Evolutionary conservation across 768 basidiomycete genomes (phyloP), one percentile per base, ranked within the genome.

Genomic region (Rhizopogon salebrosus): DNA sequence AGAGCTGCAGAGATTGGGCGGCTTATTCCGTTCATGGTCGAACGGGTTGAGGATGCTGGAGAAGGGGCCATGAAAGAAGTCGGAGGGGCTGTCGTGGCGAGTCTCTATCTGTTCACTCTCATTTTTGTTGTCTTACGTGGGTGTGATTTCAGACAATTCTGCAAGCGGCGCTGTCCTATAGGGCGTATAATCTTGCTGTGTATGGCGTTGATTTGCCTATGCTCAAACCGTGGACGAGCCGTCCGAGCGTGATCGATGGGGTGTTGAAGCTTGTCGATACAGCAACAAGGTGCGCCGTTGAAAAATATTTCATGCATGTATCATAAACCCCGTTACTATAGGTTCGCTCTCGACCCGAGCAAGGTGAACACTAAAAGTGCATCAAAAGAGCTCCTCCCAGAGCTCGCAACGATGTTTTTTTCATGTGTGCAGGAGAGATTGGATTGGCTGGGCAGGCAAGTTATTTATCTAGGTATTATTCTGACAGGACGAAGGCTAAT

Each of bases 141-240:
- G 16, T 10, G 11, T 45, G 48, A 22, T 37, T 40, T 6, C 41
- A 95, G 94, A 82, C 80, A 31, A 79, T 89, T 11, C 75, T 89
- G 37, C 78, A 78, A 59, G 84, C 91, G 2, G 85, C 91, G 0
- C 74, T 83, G 46, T 82, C 85, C 31, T 92, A 90, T 65, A 81
- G 94, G 37, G 77, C 79, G 35, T 83, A 85, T 57, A 86, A 90
- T 59, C 63, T 79, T 2, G 74, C 76, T 7, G 81, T 88, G 8
- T 98, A 98, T 64, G 91, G 91, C 27, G 75, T 98, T 40, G 77
- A 82, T 22, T 72, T 77, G 20, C 86, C 80, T 4, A 82, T 83
- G 79, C 76, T 79, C 57, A 79, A 84, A 54, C 84, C 89, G 0
- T 98, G 95, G 95, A 92, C 92, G 16, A 90, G 91, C 61, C 76